Conservation (phyloP, 192 early-diverging fungal species). For the Gryganskiella cystojenkinii region DNA sequence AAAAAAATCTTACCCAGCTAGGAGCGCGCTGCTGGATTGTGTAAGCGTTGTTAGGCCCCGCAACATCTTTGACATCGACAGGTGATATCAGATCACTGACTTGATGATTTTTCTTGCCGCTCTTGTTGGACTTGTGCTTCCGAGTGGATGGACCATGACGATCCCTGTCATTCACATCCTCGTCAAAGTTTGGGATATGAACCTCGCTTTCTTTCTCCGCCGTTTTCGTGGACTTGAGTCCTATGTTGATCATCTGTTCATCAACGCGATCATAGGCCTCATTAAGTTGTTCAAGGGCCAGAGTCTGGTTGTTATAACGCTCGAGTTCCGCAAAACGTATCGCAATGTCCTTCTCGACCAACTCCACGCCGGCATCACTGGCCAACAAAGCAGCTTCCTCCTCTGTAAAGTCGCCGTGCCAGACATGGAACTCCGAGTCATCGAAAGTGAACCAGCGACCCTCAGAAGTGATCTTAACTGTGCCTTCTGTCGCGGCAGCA, state of each 20-base stretch:
- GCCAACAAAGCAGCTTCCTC: constrained; percentile 27
- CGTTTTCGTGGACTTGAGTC: background rate
- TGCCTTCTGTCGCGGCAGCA: background rate
- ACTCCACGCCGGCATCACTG: constrained; percentile 45
- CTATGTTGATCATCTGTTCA: constrained; percentile 13
- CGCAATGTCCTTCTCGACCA: constrained; percentile 55
- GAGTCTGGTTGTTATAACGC: constrained; percentile 17
- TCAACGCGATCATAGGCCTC: constrained; percentile 17
- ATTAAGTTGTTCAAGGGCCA: constrained; percentile 8
- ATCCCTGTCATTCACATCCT: background rate
- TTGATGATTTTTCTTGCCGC: constrained; percentile 11
- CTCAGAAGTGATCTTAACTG: constrained; percentile 34
- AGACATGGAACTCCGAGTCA: constrained; percentile 43
- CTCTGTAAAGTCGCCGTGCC: constrained; percentile 49
- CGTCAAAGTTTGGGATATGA: constrained; percentile 18
- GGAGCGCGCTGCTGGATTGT: constrained; percentile 31
- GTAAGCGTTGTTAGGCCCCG: constrained; percentile 28
- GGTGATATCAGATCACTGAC: constrained; percentile 17
- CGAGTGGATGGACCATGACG: background rate
- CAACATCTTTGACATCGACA: constrained; percentile 8
- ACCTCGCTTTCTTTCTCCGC: constrained; percentile 8
- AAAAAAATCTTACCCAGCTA: constrained; percentile 39
- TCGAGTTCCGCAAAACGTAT: constrained; percentile 46
- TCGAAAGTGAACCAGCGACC: constrained; percentile 52
- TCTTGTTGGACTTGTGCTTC: background rate